Percentiles rank a stretch among this genome's conserved stretches.
phyloP scores from a whole-genome alignment of 176 grass and related monocot genomes.

The Phyllostachys edulis region DNA sequence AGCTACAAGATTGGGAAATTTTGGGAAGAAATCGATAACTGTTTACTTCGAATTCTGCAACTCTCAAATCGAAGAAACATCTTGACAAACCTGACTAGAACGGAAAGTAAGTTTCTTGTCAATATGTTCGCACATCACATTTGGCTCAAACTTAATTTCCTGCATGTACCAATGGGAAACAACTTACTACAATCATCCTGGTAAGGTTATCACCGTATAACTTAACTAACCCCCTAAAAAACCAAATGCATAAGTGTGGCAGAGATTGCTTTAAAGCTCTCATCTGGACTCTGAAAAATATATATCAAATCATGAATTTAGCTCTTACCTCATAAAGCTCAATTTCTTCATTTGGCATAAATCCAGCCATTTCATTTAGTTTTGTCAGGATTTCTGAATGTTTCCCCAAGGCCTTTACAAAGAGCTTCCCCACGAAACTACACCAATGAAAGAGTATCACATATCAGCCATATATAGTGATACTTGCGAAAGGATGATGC shows the following conservation, averaged over 20 bases:
- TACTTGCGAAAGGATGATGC: constrained; percentile 17
- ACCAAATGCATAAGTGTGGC: not conserved
- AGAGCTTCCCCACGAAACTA: constrained; percentile 82
- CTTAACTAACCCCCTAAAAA: not conserved
- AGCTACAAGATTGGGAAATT: constrained; percentile 56
- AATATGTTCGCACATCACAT: constrained; percentile 77
- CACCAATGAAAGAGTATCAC: constrained; percentile 20
- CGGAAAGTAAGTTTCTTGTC: constrained; percentile 75
- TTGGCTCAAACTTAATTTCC: constrained; percentile 93
- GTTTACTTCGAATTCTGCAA: not conserved
- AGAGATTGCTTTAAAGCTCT: not conserved
- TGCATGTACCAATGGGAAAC: constrained; percentile 38
- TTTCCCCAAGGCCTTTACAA: constrained; percentile 75
- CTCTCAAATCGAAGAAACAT: constrained; percentile 13
- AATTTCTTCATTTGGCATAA: constrained; percentile 74
- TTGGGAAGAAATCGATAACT: constrained; percentile 15
- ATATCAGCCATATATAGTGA: constrained; percentile 11
- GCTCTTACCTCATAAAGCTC: constrained; percentile 77
- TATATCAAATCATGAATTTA: constrained; percentile 35
- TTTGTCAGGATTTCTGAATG: constrained; percentile 75
- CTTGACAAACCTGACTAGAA: constrained; percentile 62
- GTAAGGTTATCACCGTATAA: not conserved
- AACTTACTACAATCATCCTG: not conserved
- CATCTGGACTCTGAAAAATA: not conserved
- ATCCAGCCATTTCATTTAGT: constrained; percentile 86